A percentile compares a stretch with the other conserved stretches of the same genome.
Conservation (phyloP, 139 green algal species). For the Auxenochlorella protothecoides region DNA sequence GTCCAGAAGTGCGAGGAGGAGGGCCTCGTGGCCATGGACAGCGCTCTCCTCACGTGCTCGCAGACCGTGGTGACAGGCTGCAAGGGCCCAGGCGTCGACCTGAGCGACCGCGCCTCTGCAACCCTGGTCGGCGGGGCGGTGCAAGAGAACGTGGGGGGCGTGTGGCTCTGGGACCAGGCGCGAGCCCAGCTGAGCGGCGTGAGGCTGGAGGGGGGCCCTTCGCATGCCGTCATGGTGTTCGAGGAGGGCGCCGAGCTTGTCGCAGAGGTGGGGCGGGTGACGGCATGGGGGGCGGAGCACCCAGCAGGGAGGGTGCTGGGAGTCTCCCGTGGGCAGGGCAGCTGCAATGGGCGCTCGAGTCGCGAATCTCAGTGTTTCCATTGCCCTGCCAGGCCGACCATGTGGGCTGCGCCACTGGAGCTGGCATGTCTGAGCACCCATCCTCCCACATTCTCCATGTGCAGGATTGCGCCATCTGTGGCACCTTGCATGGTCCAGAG, state of each 20-base stretch:
- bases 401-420: too few species aligned
- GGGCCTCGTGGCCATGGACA: constrained; percentile 33
- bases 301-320: too few species aligned
- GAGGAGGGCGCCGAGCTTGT: constrained; percentile 1
- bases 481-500: constrained; percentile 16
- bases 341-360: too few species aligned
- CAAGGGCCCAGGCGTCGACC: constrained; percentile 41
- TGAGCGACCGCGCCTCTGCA: constrained; percentile 7
- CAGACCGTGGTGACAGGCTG: constrained; percentile 21
- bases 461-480: constrained; percentile 18
- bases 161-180: constrained; percentile 43
- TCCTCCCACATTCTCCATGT: background rate
- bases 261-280: background rate
- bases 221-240: constrained; percentile 35
- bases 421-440: too few species aligned
- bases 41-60: constrained; percentile 2
- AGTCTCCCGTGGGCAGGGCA: too few species aligned
- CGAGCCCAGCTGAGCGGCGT: background rate
- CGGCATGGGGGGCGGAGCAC: background rate
- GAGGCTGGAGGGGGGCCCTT: constrained; percentile 23
- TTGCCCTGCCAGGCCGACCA: too few species aligned
- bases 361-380: too few species aligned
- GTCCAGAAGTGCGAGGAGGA: constrained; percentile 37
- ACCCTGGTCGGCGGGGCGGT: constrained; percentile 4
- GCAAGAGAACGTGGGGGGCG: constrained; percentile 32